A percentile compares a stretch with the other conserved stretches of the same genome.
phyloP scores from a whole-genome alignment of 2,329 filamentous ascomycete genomes.

The Penicillium digitatum region DNA sequence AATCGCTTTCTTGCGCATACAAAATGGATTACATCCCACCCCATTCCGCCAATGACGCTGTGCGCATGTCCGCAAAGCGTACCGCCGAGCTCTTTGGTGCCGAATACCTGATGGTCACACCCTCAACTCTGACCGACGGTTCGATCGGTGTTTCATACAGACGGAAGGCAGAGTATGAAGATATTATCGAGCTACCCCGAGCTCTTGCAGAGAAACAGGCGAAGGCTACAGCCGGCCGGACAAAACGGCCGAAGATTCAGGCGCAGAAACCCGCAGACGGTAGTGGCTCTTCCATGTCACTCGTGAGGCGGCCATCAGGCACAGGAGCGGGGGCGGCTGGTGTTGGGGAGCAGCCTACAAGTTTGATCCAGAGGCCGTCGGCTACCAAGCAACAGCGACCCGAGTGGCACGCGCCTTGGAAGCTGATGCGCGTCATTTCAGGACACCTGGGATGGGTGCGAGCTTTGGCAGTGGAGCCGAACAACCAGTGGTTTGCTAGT shows the following conservation, averaged over 20 bases:
- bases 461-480: slow-evolving; percentile 82
- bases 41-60: slow-evolving; percentile 35
- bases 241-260: slow-evolving; percentile 57
- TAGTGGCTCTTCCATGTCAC: slow-evolving; percentile 53
- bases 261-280: slow-evolving; percentile 51
- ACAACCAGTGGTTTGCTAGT: slow-evolving; percentile 96
- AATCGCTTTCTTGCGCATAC: neutral
- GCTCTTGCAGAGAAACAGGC: slow-evolving; percentile 76
- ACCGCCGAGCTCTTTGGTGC: slow-evolving; percentile 47
- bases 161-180: slow-evolving; percentile 64
- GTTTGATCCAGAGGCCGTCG: slow-evolving; percentile 60
- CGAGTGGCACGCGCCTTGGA: slow-evolving; percentile 98
- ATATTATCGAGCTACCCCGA: slow-evolving; percentile 71
- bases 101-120: slow-evolving; percentile 45
- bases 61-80: slow-evolving; percentile 44
- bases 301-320: slow-evolving; percentile 44
- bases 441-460: slow-evolving; percentile 96
- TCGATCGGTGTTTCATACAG: slow-evolving; percentile 46
- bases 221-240: slow-evolving; percentile 57
- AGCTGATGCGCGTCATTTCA: slow-evolving; percentile 94
- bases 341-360: slow-evolving; percentile 51
- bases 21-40: slow-evolving; percentile 34
- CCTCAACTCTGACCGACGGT: slow-evolving; percentile 42
- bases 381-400: slow-evolving; percentile 67
- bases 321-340: slow-evolving; percentile 32